Evolutionary conservation across 148 eudicot genomes (phyloP), one percentile per base, ranked within the genome.

Genomic region (Amaranthus cruentus): DNA sequence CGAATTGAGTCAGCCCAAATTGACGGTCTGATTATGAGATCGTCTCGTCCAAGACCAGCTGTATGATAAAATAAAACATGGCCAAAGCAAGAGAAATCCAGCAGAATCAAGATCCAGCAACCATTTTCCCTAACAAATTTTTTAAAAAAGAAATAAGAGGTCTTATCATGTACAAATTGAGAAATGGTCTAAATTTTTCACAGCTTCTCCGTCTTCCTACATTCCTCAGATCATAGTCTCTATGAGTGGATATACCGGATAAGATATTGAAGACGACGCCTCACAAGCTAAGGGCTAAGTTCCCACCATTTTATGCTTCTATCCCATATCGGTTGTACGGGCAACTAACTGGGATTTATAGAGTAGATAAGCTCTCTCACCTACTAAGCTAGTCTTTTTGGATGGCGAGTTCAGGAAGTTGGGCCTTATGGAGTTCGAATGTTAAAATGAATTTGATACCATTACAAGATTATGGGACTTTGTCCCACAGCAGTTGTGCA

Each of bases 91-190:
- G 44, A 11, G 14, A 10, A 49, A 56, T 28, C 77, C 47, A 64
- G 51, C 28, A 67, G 66, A 75, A 75, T 75, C 72, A 48, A 75
- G 57, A 14, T 74, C 72, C 49, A 67, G 58, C 77, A 38, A 43
- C 71, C 71, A 48, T 10, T 47, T 64, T 49, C 54, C 7, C 2
- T 9, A 12, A 53, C 47, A 38, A 57, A 21, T 52, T 66, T 73
- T 6, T 8, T 66, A 12, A 44, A n/a, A 9, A 12, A 11, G 0
- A 42, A 38, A 38, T 9, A 1, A 3, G 10, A 28, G 38, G 38
- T 28, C 38, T 28, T 28, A 28, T 28, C 38, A 28, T 28, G 38
- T 5, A 44, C 58, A 72, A 59, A 50, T 15, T 6, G 54, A 46
- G 43, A 50, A 7, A 5, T 13, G 50, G 9, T 47, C 7, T 44